A percentile compares a stretch with the other conserved stretches of the same genome.
phyloP scores from a whole-genome alignment of 2,329 filamentous ascomycete species.

The Arthrobotrys pseudoclavata region DNA sequence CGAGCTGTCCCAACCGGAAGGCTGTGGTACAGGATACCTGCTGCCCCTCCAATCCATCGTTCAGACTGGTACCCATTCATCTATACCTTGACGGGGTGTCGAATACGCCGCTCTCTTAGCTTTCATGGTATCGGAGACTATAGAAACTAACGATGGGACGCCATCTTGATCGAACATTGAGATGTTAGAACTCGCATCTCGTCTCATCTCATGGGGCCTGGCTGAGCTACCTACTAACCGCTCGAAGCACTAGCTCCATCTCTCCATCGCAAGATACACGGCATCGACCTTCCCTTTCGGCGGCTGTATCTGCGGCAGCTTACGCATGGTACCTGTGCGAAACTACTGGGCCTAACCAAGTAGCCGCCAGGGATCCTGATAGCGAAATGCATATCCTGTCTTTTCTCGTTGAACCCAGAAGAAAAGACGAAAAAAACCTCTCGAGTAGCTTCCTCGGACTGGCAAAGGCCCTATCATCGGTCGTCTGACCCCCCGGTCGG shows the following conservation, averaged over 20 bases:
- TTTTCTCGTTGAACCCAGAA: conserved; percentile 1
- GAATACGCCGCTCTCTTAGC: neutral
- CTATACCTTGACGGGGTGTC: neutral
- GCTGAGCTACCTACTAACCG: neutral
- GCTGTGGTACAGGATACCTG: neutral
- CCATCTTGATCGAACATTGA: neutral
- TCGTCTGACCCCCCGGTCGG: conserved; percentile 52
- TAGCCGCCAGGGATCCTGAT: conserved; percentile 28
- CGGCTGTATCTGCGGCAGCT: conserved; percentile 25
- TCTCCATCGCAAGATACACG: neutral
- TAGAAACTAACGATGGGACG: neutral
- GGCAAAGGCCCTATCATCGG: conserved; percentile 46
- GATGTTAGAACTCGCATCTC: conserved; percentile 10
- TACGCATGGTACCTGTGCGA: conserved; percentile 34
- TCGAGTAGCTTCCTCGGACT: conserved; percentile 16
- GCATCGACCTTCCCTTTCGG: conserved; percentile 40
- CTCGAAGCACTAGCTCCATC: conserved; percentile 34
- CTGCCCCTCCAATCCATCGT: neutral
- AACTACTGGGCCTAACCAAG: conserved; percentile 13
- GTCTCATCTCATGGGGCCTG: conserved; percentile 22
- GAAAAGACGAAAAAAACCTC: conserved; percentile 28
- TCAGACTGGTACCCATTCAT: neutral
- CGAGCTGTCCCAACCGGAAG: neutral
- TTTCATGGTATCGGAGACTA: neutral
- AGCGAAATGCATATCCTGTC: conserved; percentile 28